Evolutionary conservation across 805 yeast species (phyloP), one percentile per base, ranked within the genome.

Genomic region (Starmera pachycereana): DNA sequence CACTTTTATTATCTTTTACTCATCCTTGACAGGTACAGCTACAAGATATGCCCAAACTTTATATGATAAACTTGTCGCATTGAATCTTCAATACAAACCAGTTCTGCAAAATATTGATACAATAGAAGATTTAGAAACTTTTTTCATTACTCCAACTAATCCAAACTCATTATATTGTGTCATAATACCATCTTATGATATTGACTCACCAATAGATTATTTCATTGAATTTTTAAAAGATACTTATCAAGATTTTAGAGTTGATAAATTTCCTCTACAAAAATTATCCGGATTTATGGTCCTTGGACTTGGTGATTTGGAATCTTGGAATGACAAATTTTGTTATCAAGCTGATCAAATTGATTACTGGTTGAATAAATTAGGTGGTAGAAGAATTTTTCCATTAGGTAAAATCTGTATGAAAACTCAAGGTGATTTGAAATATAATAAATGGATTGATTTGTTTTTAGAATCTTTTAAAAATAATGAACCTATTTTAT

Each of bases 181-280:
- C 43, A 85, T 88, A 12, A 65, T 88, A 29, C 97, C 97, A 2
- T 86, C 96, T 0, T 88, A 88, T 55, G 96, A 87, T 48, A 83
- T 89, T 0, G 97, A 88, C 57, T 84, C 94, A 2, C 96, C 97
- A 12, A 69, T 89, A 29, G 97, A 88, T 58, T 89, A 77, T 54
- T 86, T 87, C 58, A 63, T 88, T 41, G 94, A 85, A 51, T 78
- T 84, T 35, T 65, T 88, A 48, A 70, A 75, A 46, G 96, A 88
- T 40, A 86, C 94, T 2, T 75, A 75, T 44, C 80, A 81, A 45
- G 97, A 88, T 58, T 86, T 86, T 63, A 70, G 96, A 48, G 74
- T 88, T 29, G 95, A 87, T 54, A 84, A 84, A 45, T 78, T 75
- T 47, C 96, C 96, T 4, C 63, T 88, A 50, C 65, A 73, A 28